phyloP scores from a whole-genome alignment of 2,329 filamentous ascomycete species.

The Fusarium bactridioides region DNA sequence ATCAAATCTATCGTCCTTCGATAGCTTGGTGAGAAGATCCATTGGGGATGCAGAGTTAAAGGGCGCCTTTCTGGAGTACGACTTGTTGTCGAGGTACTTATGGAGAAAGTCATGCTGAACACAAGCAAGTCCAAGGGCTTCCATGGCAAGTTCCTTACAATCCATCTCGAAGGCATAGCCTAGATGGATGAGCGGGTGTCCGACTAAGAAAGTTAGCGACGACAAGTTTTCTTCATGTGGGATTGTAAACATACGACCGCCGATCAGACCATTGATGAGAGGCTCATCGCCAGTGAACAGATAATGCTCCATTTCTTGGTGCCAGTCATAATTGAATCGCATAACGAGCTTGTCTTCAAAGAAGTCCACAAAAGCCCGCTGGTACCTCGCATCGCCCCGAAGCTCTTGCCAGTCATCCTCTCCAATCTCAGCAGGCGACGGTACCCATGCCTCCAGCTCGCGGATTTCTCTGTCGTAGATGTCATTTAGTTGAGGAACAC shows the following conservation, averaged over 20 bases:
- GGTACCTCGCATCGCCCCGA: constrained; percentile 80
- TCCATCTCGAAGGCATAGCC: constrained; percentile 93
- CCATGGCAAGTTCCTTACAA: constrained; percentile 85
- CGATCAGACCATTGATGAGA: constrained; percentile 80
- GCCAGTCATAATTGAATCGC: constrained; percentile 83
- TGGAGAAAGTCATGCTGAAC: constrained; percentile 67
- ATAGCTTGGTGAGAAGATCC: constrained; percentile 75
- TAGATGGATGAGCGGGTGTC: constrained; percentile 91
- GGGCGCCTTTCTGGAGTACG: constrained; percentile 71
- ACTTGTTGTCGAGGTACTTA: constrained; percentile 75
- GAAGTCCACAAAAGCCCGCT: constrained; percentile 91
- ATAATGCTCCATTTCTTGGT: constrained; percentile 76
- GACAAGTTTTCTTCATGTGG: background rate
- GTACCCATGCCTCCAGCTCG: constrained; percentile 78
- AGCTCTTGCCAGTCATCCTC: constrained; percentile 87
- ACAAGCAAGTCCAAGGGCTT: constrained; percentile 77
- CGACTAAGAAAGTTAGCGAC: constrained; percentile 63
- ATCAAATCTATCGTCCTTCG: constrained; percentile 74
- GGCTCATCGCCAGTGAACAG: constrained; percentile 78
- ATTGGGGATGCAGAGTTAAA: constrained; percentile 69
- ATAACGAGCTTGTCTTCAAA: constrained; percentile 90
- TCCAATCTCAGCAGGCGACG: constrained; percentile 85
- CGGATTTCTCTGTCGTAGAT: constrained; percentile 82
- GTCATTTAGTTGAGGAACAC: constrained; percentile 73
- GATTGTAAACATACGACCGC: constrained; percentile 68